Percentiles rank a stretch among this genome's conserved stretches.
These are phyloP conservation scores for Nigrograna mackinnonii DNA, from an alignment of 2,329 filamentous ascomycete species.

Conservation along the genomic window DNA sequence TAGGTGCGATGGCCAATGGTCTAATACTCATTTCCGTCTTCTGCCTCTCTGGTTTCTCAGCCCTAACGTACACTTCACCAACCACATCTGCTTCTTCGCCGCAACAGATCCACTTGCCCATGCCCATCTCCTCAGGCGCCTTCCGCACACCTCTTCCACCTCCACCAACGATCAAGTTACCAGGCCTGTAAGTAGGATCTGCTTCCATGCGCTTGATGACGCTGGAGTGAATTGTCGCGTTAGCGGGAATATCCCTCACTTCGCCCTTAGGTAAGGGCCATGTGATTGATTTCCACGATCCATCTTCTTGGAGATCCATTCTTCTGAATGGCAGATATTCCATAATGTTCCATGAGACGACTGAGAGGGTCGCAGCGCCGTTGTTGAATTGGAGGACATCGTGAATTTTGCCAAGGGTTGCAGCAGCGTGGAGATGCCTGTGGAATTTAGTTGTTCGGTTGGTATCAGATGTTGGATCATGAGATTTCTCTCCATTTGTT, in stretches of 20 bases:
- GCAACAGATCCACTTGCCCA: constrained; percentile 71
- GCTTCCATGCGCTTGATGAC: constrained; percentile 72
- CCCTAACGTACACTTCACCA: constrained; percentile 67
- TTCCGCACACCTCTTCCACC: constrained; percentile 70
- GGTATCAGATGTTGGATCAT: constrained; percentile 10
- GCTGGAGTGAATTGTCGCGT: constrained; percentile 72
- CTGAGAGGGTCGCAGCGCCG: constrained; percentile 59
- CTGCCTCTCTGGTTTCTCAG: constrained; percentile 21
- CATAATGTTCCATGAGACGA: constrained; percentile 75
- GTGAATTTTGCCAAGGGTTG: constrained; percentile 61
- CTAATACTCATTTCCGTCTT: constrained; percentile 12
- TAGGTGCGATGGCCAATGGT: constrained; percentile 9
- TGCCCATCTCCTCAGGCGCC: constrained; percentile 66
- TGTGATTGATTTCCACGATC: constrained; percentile 77
- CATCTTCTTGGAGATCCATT: constrained; percentile 75
- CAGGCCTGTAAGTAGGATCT: constrained; percentile 69
- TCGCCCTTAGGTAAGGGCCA: constrained; percentile 82
- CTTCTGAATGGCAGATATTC: constrained; percentile 80
- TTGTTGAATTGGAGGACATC: constrained; percentile 70
- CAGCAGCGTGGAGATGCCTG: constrained; percentile 61
- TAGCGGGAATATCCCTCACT: constrained; percentile 72
- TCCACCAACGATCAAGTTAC: constrained; percentile 79
- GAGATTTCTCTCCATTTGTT: background rate
- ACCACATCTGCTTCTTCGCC: constrained; percentile 68
- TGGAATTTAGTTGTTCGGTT: too few species aligned